These are phyloP conservation scores for Clonostachys byssicola DNA, from an alignment of 2,329 filamentous ascomycete genomes.

Conservation along the genomic window DNA sequence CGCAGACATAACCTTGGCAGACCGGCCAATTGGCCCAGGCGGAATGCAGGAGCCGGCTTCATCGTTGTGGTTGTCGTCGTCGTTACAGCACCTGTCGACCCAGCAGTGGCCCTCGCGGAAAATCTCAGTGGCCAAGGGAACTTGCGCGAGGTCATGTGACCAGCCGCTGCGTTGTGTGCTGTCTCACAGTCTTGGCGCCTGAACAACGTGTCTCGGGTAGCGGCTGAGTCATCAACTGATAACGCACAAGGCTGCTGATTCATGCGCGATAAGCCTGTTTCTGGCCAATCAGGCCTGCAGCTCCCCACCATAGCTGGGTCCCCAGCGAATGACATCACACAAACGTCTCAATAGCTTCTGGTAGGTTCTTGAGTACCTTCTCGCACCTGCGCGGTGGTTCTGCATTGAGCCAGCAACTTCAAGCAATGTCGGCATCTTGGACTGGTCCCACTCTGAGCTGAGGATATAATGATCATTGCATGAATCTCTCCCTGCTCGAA, in stretches of 20 bases:
- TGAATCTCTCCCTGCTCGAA: too few relatives aligned
- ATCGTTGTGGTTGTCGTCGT: slow-evolving; percentile 17
- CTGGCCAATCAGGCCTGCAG: slow-evolving; percentile 9
- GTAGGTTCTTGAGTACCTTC: slow-evolving; percentile 14
- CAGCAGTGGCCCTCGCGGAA: slow-evolving; percentile 1
- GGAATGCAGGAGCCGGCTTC: slow-evolving; percentile 25
- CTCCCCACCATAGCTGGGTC: slow-evolving; percentile 1
- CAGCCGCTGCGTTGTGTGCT: too few relatives aligned
- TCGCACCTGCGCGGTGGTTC: background rate
- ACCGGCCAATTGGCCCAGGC: slow-evolving; percentile 35
- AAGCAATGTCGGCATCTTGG: background rate
- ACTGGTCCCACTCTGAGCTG: too few relatives aligned
- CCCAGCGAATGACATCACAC: slow-evolving; percentile 29
- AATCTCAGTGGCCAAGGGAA: slow-evolving; percentile 5
- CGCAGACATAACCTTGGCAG: slow-evolving; percentile 36
- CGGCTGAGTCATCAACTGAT: slow-evolving; percentile 14
- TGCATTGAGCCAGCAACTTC: background rate
- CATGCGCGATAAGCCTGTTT: background rate
- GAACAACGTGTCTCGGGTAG: background rate
- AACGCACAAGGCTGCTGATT: slow-evolving; percentile 9
- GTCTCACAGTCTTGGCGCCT: too few relatives aligned
- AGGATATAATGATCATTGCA: too few relatives aligned
- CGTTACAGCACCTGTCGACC: background rate
- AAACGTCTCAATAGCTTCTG: slow-evolving; percentile 20
- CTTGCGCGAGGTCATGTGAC: slow-evolving; percentile 15